Base-by-base conservation (phyloP, 1,284 basidiomycete species). In the Coniophora puteana region DNA sequence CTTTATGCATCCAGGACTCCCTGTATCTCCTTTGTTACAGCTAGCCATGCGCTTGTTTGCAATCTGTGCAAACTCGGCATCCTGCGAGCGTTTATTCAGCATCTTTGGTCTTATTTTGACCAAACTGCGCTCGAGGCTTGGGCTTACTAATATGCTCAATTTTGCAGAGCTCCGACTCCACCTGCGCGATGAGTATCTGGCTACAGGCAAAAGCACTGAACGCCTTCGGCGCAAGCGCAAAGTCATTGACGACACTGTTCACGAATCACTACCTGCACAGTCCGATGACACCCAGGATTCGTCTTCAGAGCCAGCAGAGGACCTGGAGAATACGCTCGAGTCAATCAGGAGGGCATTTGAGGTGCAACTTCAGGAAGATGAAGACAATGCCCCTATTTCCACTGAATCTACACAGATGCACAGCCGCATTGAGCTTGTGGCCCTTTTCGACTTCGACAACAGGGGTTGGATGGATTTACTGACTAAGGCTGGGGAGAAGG, bases 161-260 rank as follows among this genome's bases (percentile, higher is more conserved):
- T 22, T 36, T 23, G 34, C 34, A 3, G 34, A 36, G 20, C 34
- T 36, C 23, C 17, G 34, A 14, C 22, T 36, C 10, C 34, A 36
- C 8, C 22, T 36, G 10, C 18, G 8, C 18, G 20, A 36, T n/a
- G 8, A 23, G n/a, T 36, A 36, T 22, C 18, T 22, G 8, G 5
- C 12, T 1, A 36, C 10, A 23, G 21, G 21, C 16, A 24, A 14
- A 6, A 23, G 16, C 13, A 36, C 20, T 21, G 4, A 20, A 21
- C 34, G 21, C 5, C 14, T 36, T 20, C 21, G 21, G 18, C 18
- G 12, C 23, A 11, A 18, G 10, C 18, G 34, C 20, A 18, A 36
- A 16, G 24, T 36, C 34, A 36, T 36, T 8, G 16, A 18, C 12
- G 14, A 20, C n/a, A n/a, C n/a, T n/a, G n/a, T n/a, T n/a, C n/a